Base-by-base conservation (phyloP, 2,329 filamentous ascomycete genomes). In the Coniochaeta sp. region DNA sequence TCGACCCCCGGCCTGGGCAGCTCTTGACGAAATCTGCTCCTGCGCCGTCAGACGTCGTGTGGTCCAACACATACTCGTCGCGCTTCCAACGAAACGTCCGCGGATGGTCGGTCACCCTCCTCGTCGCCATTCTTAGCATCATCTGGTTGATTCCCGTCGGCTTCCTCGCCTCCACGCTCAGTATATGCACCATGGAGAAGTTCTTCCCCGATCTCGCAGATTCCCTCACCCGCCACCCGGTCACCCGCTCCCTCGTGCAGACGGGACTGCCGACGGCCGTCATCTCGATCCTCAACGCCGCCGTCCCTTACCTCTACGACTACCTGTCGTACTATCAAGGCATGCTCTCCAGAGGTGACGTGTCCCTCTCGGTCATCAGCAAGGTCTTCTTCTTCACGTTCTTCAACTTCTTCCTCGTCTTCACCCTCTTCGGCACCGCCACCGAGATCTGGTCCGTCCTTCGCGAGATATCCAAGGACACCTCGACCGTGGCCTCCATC, bases 351-450 rank as follows among this genome's bases (percentile, higher is more conserved):
- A 89, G 91, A 60, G 90, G 90, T 42, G 94, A 99, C 56, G 85
- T 99, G 20, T 94, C 97, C 67, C 77, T 99, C 6, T 97, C 94
- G 0, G 78, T 95, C 42, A 92, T 99, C 58, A 96, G 90, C 51
- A 99, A 99, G 73, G 99, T 97, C 69, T 99, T 97, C 72, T 96
- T 97, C 77, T 99, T 99, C 66, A 91, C 88, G 9, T 99, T 99
- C 70, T 97, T 99, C 81, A 99, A 99, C 70, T 89, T 97, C 52
- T 99, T 99, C 70, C 81, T 97, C 49, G 82, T 97, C 42, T 96
- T 97, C 66, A 95, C 92, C 1, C 79, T 94, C 24, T 88, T 95
- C 45, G 88, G 87, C 51, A 90, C 91, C 4, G 89, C 88, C 70
- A 83, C 86, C 33, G 82, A 85, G 51, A 88, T 96, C 63, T 83